These are phyloP conservation scores for Leccinum subtestaceum DNA, from an alignment of 768 basidiomycete species.

Conservation along the genomic window DNA sequence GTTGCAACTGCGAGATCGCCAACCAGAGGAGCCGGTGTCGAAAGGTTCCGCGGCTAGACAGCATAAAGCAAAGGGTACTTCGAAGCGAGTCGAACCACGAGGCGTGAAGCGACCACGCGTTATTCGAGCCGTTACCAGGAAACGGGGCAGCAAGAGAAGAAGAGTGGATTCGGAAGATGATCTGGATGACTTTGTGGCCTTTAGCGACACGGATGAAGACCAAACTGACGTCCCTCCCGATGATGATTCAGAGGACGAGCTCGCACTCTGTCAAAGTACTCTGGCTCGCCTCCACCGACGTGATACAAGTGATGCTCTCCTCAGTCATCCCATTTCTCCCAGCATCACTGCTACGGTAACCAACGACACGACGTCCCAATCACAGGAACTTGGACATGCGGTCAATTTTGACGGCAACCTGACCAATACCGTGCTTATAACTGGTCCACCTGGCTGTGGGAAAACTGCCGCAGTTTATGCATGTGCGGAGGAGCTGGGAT, in stretches of 20 bases:
- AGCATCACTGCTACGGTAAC: constrained; percentile 1
- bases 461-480: constrained; percentile 95
- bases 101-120: constrained; percentile 59
- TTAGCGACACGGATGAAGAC: constrained; percentile 36
- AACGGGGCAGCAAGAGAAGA: constrained; percentile 50
- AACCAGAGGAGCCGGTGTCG: constrained; percentile 3
- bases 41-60: constrained; percentile 3
- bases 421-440: constrained; percentile 83
- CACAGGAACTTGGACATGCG: constrained; percentile 12
- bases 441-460: constrained; percentile 80
- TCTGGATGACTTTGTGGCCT: constrained; percentile 55
- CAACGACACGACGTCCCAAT: constrained; percentile 7
- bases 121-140: constrained; percentile 50
- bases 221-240: constrained; percentile 31
- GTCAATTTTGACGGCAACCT: constrained; percentile 45
- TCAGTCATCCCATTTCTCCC: neutral
- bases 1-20: constrained; percentile 40
- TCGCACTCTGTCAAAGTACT: constrained; percentile 28
- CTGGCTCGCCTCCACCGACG: constrained; percentile 16
- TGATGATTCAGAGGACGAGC: constrained; percentile 37
- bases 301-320: constrained; percentile 1
- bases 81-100: constrained; percentile 28
- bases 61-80: constrained; percentile 22
- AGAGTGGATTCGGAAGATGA: constrained; percentile 55
- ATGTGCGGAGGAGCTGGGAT: constrained; percentile 89